These are phyloP conservation scores for Aureobasidium sp. DNA, from an alignment of 2,329 filamentous ascomycete species.

Conservation along the genomic window DNA sequence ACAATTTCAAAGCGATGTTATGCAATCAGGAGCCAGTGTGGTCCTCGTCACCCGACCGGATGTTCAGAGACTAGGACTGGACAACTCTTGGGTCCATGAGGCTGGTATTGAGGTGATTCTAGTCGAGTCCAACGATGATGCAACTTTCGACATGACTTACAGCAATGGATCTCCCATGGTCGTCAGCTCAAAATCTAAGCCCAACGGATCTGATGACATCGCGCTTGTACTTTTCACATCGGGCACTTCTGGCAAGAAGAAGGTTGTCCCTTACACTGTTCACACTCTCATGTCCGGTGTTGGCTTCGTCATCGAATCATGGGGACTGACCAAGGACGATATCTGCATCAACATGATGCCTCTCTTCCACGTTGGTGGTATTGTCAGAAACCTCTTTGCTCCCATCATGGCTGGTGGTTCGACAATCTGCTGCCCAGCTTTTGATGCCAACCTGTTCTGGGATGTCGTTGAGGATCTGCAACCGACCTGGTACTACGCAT, in stretches of 20 bases:
- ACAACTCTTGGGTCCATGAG: constrained; percentile 25
- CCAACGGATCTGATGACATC: constrained; percentile 40
- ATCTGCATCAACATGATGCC: constrained; percentile 54
- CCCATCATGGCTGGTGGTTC: constrained; percentile 47
- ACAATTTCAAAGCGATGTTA: constrained; percentile 44
- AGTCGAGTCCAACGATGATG: constrained; percentile 29
- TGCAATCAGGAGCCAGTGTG: constrained; percentile 38
- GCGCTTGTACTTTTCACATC: constrained; percentile 49
- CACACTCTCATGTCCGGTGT: constrained; percentile 45
- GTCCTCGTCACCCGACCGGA: constrained; percentile 39
- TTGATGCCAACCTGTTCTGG: constrained; percentile 50
- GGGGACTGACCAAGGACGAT: constrained; percentile 40
- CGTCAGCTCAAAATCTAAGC: constrained; percentile 11
- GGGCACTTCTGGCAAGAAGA: constrained; percentile 51
- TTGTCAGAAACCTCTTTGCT: constrained; percentile 48
- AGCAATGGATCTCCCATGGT: background rate
- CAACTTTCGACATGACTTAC: constrained; percentile 20
- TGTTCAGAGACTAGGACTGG: constrained; percentile 32
- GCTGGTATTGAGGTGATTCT: constrained; percentile 33
- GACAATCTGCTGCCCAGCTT: constrained; percentile 46
- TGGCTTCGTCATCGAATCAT: constrained; percentile 45
- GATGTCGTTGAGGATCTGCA: constrained; percentile 40
- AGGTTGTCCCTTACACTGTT: constrained; percentile 46
- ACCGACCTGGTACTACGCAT: constrained; percentile 52
- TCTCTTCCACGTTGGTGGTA: constrained; percentile 45